phyloP scores from a whole-genome alignment of 805 yeast genomes.

The Metschnikowia picachoensis region DNA sequence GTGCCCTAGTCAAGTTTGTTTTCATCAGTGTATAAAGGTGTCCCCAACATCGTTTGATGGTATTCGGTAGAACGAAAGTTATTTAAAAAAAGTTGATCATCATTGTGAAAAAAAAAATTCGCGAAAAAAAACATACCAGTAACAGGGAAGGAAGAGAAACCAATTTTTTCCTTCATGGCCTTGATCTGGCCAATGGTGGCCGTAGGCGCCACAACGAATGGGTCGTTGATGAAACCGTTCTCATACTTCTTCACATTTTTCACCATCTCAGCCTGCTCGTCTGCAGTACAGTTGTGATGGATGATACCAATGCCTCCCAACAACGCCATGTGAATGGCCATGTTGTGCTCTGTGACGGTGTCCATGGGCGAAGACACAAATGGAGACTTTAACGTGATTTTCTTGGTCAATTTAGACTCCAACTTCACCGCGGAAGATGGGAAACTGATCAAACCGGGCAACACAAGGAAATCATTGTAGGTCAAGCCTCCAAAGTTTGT shows the following conservation, averaged over 20 bases:
- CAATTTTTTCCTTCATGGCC: constrained; percentile 63
- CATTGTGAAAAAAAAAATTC: constrained; percentile 27
- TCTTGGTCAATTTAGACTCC: constrained; percentile 87
- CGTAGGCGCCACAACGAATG: constrained; percentile 76
- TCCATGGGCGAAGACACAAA: constrained; percentile 99
- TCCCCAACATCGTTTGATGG: constrained; percentile 98
- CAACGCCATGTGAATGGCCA: constrained; percentile 98
- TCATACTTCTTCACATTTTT: constrained; percentile 94
- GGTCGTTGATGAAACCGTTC: constrained; percentile 95
- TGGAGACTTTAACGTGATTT: constrained; percentile 87
- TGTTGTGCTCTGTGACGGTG: constrained; percentile 93
- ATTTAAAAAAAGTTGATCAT: constrained; percentile 51
- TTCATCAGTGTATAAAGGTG: constrained; percentile 28
- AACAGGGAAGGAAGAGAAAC: constrained; percentile 98
- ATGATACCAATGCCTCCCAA: constrained; percentile 98
- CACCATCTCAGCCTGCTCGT: constrained; percentile 98
- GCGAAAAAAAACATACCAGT: constrained; percentile 76
- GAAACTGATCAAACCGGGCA: constrained; percentile 92
- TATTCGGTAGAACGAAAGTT: constrained; percentile 99
- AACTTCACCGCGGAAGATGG: constrained; percentile 73
- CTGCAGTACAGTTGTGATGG: constrained; percentile 95
- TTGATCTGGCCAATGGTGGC: constrained; percentile 79
- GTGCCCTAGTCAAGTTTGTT: not conserved
- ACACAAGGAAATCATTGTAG: constrained; percentile 90
- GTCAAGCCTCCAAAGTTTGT: constrained; percentile 91